Evolutionary conservation across 1,139 yeast genomes (phyloP).

Genomic region (Scheffersomyces parashehatae): DNA sequence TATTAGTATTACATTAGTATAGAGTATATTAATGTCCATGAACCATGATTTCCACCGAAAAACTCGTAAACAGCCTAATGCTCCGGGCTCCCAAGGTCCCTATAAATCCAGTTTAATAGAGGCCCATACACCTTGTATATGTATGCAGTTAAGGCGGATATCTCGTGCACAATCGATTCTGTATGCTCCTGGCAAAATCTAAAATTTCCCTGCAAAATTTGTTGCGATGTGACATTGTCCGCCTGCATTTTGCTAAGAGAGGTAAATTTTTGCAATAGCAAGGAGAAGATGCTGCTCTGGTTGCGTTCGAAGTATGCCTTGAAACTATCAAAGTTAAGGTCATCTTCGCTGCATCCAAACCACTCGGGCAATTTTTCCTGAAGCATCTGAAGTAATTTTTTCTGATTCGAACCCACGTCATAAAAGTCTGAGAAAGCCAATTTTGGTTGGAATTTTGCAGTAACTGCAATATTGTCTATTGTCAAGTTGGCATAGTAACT

Average conservation of each 20-base stretch:
- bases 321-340: no score
- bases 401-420: no score
- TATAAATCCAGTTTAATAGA: slow-evolving; percentile 32
- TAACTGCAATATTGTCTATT: no score
- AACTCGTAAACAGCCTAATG: slow-evolving; percentile 1
- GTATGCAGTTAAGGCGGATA: slow-evolving; percentile 6
- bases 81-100: slow-evolving; percentile 23
- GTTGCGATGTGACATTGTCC: no score
- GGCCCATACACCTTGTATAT: slow-evolving; percentile 29
- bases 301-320: slow-evolving; percentile 1
- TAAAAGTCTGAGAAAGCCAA: no score
- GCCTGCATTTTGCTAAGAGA: not conserved
- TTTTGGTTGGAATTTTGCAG: no score
- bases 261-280: not conserved
- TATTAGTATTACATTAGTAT: no score
- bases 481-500: no score
- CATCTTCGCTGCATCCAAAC: no score
- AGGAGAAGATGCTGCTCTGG: not conserved
- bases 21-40: no score
- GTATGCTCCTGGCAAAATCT: slow-evolving; percentile 8
- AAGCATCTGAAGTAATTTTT: no score
- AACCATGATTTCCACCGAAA: not conserved
- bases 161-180: slow-evolving; percentile 8
- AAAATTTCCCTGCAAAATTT: slow-evolving; percentile 12
- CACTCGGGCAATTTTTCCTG: no score